Percentiles rank a stretch among this genome's conserved stretches.
These are phyloP conservation scores for Leccinum pachyderme DNA, from an alignment of 1,284 basidiomycete genomes.

Conservation along the genomic window DNA sequence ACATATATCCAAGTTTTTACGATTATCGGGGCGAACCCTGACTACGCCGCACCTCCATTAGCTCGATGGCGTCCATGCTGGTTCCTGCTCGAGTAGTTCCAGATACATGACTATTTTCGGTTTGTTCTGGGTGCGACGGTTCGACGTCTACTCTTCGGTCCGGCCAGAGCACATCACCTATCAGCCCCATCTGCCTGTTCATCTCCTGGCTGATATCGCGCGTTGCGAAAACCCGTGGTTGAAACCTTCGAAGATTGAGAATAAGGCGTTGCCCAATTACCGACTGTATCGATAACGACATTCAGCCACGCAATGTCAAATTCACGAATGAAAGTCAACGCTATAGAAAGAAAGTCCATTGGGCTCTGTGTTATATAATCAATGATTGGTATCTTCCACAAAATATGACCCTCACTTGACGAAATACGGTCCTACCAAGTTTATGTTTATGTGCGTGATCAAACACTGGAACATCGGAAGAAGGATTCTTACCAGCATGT, in stretches of 20 bases:
- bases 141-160: not conserved
- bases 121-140: not conserved
- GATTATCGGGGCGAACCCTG: not conserved
- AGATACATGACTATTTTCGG: not conserved
- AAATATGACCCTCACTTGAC: not conserved
- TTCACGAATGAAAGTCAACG: not conserved
- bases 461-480: not conserved
- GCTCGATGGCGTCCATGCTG: not conserved
- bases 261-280: slow-evolving; percentile 14
- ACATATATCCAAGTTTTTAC: too few species aligned
- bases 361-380: slow-evolving; percentile 3
- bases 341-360: not conserved
- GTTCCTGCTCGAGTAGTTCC: not conserved
- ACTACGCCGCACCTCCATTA: not conserved
- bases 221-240: not conserved
- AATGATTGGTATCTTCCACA: not conserved
- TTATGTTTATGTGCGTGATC: slow-evolving; percentile 4
- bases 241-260: slow-evolving; percentile 16
- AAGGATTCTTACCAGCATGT: slow-evolving; percentile 11
- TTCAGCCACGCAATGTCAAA: not conserved
- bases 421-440: slow-evolving; percentile 5
- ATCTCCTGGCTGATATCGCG: slow-evolving; percentile 13
- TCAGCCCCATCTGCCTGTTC: slow-evolving; percentile 12
- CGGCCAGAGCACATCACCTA: slow-evolving; percentile 1
- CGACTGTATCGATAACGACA: slow-evolving; percentile 4